Evolutionary conservation across 2,329 filamentous ascomycete genomes (phyloP), one percentile per base, ranked within the genome.

Genomic region (Trichoderma arundinaceum): DNA sequence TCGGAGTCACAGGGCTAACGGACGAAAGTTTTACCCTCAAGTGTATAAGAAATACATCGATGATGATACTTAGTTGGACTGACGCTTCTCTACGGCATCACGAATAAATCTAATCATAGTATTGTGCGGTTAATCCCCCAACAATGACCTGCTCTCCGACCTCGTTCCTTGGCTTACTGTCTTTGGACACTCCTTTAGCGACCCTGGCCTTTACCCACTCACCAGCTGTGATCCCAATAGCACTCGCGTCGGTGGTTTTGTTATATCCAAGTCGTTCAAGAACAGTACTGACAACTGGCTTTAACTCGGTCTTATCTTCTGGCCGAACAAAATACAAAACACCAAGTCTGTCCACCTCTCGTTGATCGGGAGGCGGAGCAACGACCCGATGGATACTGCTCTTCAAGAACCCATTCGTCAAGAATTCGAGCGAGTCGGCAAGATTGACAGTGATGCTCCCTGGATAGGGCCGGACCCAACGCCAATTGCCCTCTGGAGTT

Each of bases 1-100:
- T 10, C 74, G 83, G 12, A 85, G 83, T 64, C 83, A 85, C 72
- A 74, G 78, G 2, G 77, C 81, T 63, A 81, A 83, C 15, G 83
- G 83, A 3, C 74, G 61, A 65, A 79, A 70, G 69, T 84, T 83
- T 66, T 84, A 85, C 63, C 64, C 69, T 0, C 76, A 81, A 43
- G 80, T 86, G 0, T 84, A 78, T 72, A 79, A 84, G 2, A 76
- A 74, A 68, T 85, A 84, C 69, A 71, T 81, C 39, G 76, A 77
- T 61, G 81, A 83, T 66, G 57, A 46, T 56, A 28, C n/a, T 39
- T 64, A 64, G 57, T 7, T 51, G 19, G 19, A 41, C 41, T 9
- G 3, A 9, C 4, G 8, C 32, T 19, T 6, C 8, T 15, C 4
- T 28, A 4, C 4, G 7, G 7, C 32, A 19, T 9, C 35, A 2